phyloP scores from a whole-genome alignment of 495 filamentous ascomycete species.

The Penicillium daleae region DNA sequence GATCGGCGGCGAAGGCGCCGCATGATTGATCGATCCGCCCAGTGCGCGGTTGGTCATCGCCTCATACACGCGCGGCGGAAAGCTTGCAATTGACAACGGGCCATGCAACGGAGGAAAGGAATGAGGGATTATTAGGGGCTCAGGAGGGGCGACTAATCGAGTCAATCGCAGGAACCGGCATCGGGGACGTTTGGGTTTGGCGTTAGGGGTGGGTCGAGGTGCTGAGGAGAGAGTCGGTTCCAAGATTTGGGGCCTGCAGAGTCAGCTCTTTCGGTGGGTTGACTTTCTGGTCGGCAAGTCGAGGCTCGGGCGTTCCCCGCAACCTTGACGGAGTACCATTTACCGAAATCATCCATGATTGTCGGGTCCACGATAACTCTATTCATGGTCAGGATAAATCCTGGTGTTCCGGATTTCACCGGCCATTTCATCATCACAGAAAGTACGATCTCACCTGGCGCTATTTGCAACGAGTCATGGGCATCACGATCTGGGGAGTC shows the following conservation, averaged over 20 bases:
- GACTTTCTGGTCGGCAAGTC: not conserved
- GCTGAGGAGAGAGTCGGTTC: constrained; percentile 4
- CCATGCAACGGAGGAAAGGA: constrained; percentile 34
- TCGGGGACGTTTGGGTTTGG: constrained; percentile 1
- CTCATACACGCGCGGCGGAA: constrained; percentile 30
- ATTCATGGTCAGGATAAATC: not conserved
- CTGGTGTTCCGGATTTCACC: too few relatives aligned
- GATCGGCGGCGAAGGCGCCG: constrained; percentile 35
- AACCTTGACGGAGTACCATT: not conserved
- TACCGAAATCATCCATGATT: not conserved
- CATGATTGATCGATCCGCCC: constrained; percentile 31
- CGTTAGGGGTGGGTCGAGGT: constrained; percentile 14
- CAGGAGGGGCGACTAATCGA: constrained; percentile 5
- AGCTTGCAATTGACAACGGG: constrained; percentile 30
- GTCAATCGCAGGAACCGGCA: constrained; percentile 11
- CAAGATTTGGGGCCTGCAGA: not conserved
- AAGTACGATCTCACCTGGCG: not conserved
- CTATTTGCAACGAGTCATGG: constrained; percentile 1
- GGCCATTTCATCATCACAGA: not conserved
- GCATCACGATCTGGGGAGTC: constrained; percentile 14
- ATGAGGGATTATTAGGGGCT: constrained; percentile 3
- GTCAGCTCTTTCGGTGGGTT: not conserved
- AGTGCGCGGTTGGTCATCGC: constrained; percentile 47
- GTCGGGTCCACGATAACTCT: not conserved
- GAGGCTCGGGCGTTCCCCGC: constrained; percentile 6